phyloP scores from a whole-genome alignment of 164 flowering plant genomes.

The Hamamelis virginiana region DNA sequence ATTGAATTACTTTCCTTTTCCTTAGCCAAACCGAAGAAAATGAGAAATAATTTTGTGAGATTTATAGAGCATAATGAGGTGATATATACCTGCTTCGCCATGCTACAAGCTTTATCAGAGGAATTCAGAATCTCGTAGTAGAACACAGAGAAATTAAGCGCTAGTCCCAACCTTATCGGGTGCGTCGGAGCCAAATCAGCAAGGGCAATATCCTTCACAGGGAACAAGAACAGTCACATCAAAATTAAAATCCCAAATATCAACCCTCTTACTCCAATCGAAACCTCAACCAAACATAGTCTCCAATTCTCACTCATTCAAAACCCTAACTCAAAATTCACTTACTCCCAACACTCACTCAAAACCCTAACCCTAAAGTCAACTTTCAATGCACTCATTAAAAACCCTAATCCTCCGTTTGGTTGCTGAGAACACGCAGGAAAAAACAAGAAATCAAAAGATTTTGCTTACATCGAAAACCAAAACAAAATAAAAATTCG shows the following conservation, averaged over 20 bases:
- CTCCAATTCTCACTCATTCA: not conserved
- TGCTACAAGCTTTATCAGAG: conserved; percentile 69
- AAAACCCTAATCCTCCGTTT: not conserved
- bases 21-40: not conserved
- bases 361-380: not conserved
- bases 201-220: conserved; percentile 59
- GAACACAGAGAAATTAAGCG: conserved; percentile 74
- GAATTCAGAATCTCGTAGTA: conserved; percentile 73
- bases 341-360: not conserved
- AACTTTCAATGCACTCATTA: not conserved
- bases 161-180: conserved; percentile 77
- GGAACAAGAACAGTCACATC: conserved; percentile 2
- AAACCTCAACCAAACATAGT: not conserved
- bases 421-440: not conserved
- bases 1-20: not conserved
- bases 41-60: not conserved
- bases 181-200: conserved; percentile 77
- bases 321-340: not conserved
- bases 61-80: not conserved
- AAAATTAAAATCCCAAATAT: conserved; percentile 2
- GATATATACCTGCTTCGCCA: conserved; percentile 69
- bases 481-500: not conserved
- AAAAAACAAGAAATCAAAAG: not conserved
- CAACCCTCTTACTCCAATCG: not conserved
- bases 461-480: not conserved